Evolutionary conservation across 768 basidiomycete genomes (phyloP).

Genomic region (Suillus alpinus): DNA sequence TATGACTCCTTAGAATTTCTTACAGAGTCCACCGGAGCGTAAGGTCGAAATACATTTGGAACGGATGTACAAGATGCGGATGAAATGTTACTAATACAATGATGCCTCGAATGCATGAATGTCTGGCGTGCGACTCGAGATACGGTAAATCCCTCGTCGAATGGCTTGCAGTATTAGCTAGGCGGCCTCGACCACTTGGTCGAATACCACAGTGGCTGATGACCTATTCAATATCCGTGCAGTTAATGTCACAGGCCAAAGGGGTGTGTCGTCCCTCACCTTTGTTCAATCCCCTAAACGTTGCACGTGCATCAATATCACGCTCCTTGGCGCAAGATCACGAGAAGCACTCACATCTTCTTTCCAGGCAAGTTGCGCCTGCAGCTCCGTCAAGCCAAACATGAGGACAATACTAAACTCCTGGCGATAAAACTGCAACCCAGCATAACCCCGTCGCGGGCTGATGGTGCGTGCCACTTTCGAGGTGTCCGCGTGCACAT

Average conservation of each 20-base stretch:
- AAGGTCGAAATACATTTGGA: background rate
- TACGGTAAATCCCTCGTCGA: background rate
- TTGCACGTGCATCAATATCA: background rate
- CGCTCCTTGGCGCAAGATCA: background rate
- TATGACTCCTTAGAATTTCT: background rate
- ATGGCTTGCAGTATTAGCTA: background rate
- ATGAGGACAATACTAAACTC: slow-evolving; percentile 40
- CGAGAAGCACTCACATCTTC: slow-evolving; percentile 33
- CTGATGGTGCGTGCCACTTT: slow-evolving; percentile 28
- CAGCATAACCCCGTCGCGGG: slow-evolving; percentile 28
- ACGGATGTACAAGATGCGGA: background rate
- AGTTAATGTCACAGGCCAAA: slow-evolving; percentile 2
- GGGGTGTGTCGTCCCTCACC: slow-evolving; percentile 8
- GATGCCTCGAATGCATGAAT: background rate
- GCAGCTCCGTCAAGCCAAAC: slow-evolving; percentile 46
- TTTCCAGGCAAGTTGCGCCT: slow-evolving; percentile 44
- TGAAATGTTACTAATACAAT: slow-evolving; percentile 1
- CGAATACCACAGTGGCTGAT: slow-evolving; percentile 31
- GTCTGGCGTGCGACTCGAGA: background rate
- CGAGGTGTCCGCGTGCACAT: slow-evolving; percentile 25
- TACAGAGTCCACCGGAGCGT: background rate
- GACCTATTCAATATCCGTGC: slow-evolving; percentile 17
- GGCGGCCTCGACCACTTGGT: slow-evolving; percentile 29
- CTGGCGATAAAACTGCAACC: slow-evolving; percentile 28
- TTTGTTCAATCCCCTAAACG: slow-evolving; percentile 18